Evolutionary conservation across 345 rosid genomes (phyloP), one percentile per base, ranked within the genome.

Genomic region (Viola odorata): DNA sequence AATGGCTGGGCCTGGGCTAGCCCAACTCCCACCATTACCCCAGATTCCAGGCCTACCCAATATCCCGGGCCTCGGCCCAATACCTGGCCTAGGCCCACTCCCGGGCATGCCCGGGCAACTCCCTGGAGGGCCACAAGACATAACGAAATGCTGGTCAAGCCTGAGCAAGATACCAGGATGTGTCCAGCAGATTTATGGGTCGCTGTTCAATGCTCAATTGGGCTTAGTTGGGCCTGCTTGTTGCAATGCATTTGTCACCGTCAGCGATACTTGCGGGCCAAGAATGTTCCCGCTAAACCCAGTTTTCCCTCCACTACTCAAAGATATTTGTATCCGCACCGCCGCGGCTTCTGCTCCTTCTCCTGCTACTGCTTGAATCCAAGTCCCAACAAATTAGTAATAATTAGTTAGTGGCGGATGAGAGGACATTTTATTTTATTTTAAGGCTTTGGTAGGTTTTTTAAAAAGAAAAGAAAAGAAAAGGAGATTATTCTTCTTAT

Each of bases 261-360:
- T 58, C 6, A n/a, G 41, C 1, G 11, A 32, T 12, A 42, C 49
- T 9, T 66, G 63, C 12, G 41, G 63, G 63, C 57, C 70, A 11
- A 57, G 6, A 37, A 10, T 57, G 6, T 32, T 66, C 36, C 70
- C 58, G 13, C 37, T 58, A 0, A 37, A 42, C 42, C 70, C 70
- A 12, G n/a, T 58, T 10, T 51, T 58, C 8, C 57, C 13, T 8
- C 50, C 70, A 2, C 3, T 49, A 63, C 44, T 66, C 17, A 58
- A 49, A 10, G 6, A 17, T 5, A 8, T 9, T 7, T 64, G 68
- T 17, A 12, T 36, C 4, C 36, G 38, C 2, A 3, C 37, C 4
- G 38, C 36, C 7, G 32, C 1, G 1, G 3, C 55, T 52, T 12
- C 55, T 52, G 12, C 55, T 3, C 36, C 55, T 6, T 0, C 12